phyloP scores from a whole-genome alignment of 2,329 filamentous ascomycete species.

The Fusarium burgessii region DNA sequence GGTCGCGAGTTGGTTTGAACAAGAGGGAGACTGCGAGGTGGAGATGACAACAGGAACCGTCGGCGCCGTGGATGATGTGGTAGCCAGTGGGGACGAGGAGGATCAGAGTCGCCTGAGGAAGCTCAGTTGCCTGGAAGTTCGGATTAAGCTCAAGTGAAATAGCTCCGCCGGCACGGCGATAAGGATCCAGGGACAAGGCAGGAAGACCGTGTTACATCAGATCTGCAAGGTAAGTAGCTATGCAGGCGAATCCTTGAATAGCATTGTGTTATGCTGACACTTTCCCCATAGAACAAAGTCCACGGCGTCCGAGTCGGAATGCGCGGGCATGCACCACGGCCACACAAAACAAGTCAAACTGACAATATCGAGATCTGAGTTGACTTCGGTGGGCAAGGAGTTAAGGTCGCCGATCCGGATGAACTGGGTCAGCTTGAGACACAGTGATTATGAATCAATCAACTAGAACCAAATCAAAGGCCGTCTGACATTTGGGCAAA shows the following conservation, averaged over 20 bases:
- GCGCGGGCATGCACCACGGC: conserved; percentile 16
- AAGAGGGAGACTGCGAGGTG: conserved; percentile 69
- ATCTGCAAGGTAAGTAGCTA: conserved; percentile 22
- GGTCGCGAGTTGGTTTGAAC: conserved; percentile 74
- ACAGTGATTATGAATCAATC: conserved; percentile 29
- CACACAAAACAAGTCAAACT: conserved; percentile 16
- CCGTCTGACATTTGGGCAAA: conserved; percentile 14
- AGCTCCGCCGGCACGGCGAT: conserved; percentile 3
- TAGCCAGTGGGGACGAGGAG: conserved; percentile 55
- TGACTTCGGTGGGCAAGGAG: conserved; percentile 3
- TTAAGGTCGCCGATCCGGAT: conserved; percentile 18
- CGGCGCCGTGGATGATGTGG: conserved; percentile 75
- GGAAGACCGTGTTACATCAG: conserved; percentile 8
- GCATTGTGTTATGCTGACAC: conserved; percentile 23
- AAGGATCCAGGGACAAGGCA: conserved; percentile 12
- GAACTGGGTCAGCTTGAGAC: conserved; percentile 11
- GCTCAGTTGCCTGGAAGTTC: conserved; percentile 64
- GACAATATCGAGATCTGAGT: conserved; percentile 29
- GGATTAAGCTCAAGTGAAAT: conserved; percentile 59
- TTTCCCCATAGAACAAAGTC: conserved; percentile 1
- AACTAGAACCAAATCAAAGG: background rate
- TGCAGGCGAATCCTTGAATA: conserved; percentile 10
- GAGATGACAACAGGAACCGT: conserved; percentile 72
- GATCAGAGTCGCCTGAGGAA: conserved; percentile 59
- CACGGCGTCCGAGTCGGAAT: conserved; percentile 34